Evolutionary conservation across 345 rosid genomes (phyloP), one percentile per base, ranked within the genome.

Genomic region (Gossypium mustelinum): DNA sequence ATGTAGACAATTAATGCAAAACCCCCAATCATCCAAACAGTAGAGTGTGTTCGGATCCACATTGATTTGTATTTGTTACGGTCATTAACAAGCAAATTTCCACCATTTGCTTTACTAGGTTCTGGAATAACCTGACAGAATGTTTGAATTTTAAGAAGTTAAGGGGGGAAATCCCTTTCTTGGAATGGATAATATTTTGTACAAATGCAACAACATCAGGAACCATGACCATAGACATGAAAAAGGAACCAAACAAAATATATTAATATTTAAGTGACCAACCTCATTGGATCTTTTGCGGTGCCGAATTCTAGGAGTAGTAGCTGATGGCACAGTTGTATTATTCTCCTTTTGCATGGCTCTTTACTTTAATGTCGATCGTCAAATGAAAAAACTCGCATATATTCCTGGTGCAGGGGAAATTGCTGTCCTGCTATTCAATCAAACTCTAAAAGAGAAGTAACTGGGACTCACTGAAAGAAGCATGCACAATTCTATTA

Each of bases 11-110:
- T 70, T 50, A 92, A 79, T 13, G 84, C 89, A 72, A 94, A 94
- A 55, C 92, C 90, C 56, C 88, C 97, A 81, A 92, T 92, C 98
- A 94, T 94, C 97, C 98, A 94, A 70, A 94, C 59, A 0, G 97
- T 86, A 3, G 98, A 94, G 76, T 85, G 78, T 29, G 97, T 77
- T 68, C 97, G 86, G 62, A 94, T 85, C 94, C 85, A 85, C 86
- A 94, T 85, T 13, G 95, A 90, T 45, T 79, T 92, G 75, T 94
- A 94, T 82, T 94, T 94, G 78, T 82, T 90, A 13, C 78, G 88
- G 76, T 94, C 97, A 76, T 88, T 60, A 79, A 89, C 95, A 61
- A 94, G 84, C 75, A 94, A 79, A 74, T 81, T 77, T 41, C 80
- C 77, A 77, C 92, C 92, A 86, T 83, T 90, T 79, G 84, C 86